Evolutionary conservation across 805 yeast species (phyloP).

Genomic region (Wickerhamiella azyma): DNA sequence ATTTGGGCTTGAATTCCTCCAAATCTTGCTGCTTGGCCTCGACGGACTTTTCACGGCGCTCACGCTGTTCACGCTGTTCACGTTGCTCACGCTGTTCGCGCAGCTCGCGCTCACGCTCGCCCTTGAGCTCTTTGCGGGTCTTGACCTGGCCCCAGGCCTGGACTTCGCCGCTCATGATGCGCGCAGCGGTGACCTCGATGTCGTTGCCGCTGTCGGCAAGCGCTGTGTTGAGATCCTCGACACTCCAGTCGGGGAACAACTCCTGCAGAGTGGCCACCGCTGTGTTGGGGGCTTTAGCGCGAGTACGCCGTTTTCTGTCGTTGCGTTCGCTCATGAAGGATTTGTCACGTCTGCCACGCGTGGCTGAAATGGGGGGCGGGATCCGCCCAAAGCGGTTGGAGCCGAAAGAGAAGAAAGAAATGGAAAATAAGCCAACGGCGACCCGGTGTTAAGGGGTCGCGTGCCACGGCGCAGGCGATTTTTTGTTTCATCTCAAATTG

Average conservation of each 20-base stretch:
- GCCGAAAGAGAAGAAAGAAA: no score
- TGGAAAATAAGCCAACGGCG: no score
- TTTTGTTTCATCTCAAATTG: no score
- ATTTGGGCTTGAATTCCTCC: slow-evolving; percentile 2
- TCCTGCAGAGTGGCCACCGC: slow-evolving; percentile 51
- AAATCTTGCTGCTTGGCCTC: not conserved
- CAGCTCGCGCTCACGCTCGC: slow-evolving; percentile 45
- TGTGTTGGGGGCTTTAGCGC: slow-evolving; percentile 14
- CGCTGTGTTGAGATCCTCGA: slow-evolving; percentile 65
- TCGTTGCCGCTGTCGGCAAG: slow-evolving; percentile 60
- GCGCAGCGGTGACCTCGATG: slow-evolving; percentile 66
- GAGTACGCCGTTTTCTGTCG: slow-evolving; percentile 9
- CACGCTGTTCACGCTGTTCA: not conserved
- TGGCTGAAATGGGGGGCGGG: slow-evolving; percentile 3
- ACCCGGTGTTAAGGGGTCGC: no score
- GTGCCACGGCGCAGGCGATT: no score
- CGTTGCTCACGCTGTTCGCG: slow-evolving; percentile 1
- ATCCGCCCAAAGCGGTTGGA: no score
- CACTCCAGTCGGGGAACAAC: slow-evolving; percentile 90
- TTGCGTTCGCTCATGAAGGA: slow-evolving; percentile 8
- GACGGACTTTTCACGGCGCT: not conserved
- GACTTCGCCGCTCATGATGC: slow-evolving; percentile 81
- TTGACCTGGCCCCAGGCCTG: slow-evolving; percentile 86
- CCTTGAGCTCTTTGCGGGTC: slow-evolving; percentile 26
- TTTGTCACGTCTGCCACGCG: slow-evolving; percentile 10